A percentile compares a stretch with the other conserved stretches of the same genome.
Evolutionary conservation across 2,329 filamentous ascomycete genomes (phyloP).

Genomic region (Myrmaecium sp.): DNA sequence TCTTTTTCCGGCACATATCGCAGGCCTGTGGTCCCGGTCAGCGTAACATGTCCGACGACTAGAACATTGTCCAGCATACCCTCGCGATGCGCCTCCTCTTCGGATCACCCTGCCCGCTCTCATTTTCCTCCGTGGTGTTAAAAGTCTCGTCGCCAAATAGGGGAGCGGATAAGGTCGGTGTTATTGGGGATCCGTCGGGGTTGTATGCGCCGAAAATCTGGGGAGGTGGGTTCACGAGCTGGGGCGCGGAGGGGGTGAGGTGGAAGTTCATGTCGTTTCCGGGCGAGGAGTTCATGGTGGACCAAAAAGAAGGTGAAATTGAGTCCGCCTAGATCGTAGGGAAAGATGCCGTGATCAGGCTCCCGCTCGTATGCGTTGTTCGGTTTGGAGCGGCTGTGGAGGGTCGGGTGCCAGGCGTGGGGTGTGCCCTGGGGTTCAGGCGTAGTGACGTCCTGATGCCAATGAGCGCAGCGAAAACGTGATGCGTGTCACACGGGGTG

Average conservation of each 20-base stretch:
- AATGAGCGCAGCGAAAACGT: too few species aligned
- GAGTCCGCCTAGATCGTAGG: too few species aligned
- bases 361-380: too few species aligned
- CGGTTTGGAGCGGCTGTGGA: too few species aligned
- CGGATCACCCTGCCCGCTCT: conserved; percentile 44
- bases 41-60: conserved; percentile 3
- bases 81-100: conserved; percentile 80
- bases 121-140: too few species aligned
- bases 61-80: conserved; percentile 37
- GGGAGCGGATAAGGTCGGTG: conserved; percentile 11
- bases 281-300: conserved; percentile 16
- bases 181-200: conserved; percentile 20
- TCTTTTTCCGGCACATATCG: conserved; percentile 91
- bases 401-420: too few species aligned
- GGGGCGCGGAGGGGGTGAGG: conserved; percentile 13
- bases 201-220: conserved; percentile 22
- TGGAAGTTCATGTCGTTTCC: conserved; percentile 12
- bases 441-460: too few species aligned
- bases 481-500: too few species aligned
- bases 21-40: conserved; percentile 44
- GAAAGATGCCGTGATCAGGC: too few species aligned
- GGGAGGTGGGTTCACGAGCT: conserved; percentile 22
- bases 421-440: too few species aligned
- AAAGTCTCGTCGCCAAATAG: conserved; percentile 40
- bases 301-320: too few species aligned